Conservation (phyloP, 1,284 basidiomycete species). For the Vanrija sp. region DNA sequence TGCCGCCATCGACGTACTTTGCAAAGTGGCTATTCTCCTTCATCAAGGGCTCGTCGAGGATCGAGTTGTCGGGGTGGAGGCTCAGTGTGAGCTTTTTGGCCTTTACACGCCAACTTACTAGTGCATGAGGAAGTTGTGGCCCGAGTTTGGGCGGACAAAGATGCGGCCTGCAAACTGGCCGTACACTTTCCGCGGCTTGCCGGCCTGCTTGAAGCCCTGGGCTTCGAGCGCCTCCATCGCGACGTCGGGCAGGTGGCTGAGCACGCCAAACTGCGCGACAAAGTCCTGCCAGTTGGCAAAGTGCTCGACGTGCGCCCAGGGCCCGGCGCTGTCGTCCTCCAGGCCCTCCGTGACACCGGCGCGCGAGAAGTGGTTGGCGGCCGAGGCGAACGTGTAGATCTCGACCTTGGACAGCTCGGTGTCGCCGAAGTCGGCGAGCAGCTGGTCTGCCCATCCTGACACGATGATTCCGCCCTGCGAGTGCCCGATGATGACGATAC, state of each 20-base stretch:
- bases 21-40: constrained; percentile 15
- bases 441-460: constrained; percentile 28
- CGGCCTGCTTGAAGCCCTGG: no score
- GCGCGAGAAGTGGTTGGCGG: constrained; percentile 37
- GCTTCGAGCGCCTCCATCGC: no score
- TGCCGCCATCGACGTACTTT: constrained; percentile 10
- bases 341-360: neutral
- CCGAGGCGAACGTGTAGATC: constrained; percentile 40
- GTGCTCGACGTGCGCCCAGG: constrained; percentile 31
- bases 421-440: constrained; percentile 30
- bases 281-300: constrained; percentile 37
- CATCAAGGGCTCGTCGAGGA: constrained; percentile 24
- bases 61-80: constrained; percentile 19
- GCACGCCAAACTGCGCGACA: constrained; percentile 29
- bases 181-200: neutral
- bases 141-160: constrained; percentile 26
- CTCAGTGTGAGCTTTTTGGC: constrained; percentile 5
- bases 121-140: constrained; percentile 26
- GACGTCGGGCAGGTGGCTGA: neutral
- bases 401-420: constrained; percentile 30
- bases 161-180: constrained; percentile 29
- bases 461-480: constrained; percentile 39
- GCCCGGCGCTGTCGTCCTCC: neutral
- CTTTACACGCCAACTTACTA: constrained; percentile 19
- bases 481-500: constrained; percentile 37